Evolutionary conservation across 805 yeast species (phyloP).

Genomic region (Ogataea ramenticola): DNA sequence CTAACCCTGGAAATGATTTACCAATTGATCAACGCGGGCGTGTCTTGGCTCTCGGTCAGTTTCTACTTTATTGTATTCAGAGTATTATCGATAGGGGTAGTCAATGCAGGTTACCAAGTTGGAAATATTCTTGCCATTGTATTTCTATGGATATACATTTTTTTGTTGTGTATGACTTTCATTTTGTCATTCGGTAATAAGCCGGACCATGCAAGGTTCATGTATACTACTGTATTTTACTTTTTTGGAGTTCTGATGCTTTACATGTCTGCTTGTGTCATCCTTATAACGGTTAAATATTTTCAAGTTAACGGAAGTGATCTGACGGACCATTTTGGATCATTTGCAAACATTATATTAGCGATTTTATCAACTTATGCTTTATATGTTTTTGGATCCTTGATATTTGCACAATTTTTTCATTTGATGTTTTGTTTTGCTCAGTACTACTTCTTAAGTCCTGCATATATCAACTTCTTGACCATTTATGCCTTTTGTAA

Average conservation of each 20-base stretch:
- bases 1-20: constrained; percentile 73
- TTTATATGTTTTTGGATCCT: constrained; percentile 67
- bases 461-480: constrained; percentile 83
- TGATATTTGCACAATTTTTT: constrained; percentile 81
- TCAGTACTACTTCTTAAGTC: constrained; percentile 77
- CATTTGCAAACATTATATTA: constrained; percentile 77
- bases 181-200: constrained; percentile 89
- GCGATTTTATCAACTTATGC: constrained; percentile 79
- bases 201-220: constrained; percentile 77
- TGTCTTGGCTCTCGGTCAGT: constrained; percentile 88
- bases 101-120: constrained; percentile 45
- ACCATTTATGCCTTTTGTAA: constrained; percentile 93
- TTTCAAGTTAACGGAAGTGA: constrained; percentile 38
- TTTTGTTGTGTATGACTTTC: constrained; percentile 71
- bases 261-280: constrained; percentile 73
- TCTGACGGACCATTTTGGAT: constrained; percentile 12
- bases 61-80: constrained; percentile 86
- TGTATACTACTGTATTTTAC: constrained; percentile 62
- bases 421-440: constrained; percentile 80
- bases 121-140: constrained; percentile 73
- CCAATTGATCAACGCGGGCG: constrained; percentile 62
- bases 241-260: constrained; percentile 81
- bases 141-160: constrained; percentile 80
- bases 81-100: constrained; percentile 71
- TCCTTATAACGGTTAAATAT: constrained; percentile 53